A percentile compares a stretch with the other conserved stretches of the same genome.
phyloP scores from a whole-genome alignment of 2,329 filamentous ascomycete species.

The Leptographium lundbergii region DNA sequence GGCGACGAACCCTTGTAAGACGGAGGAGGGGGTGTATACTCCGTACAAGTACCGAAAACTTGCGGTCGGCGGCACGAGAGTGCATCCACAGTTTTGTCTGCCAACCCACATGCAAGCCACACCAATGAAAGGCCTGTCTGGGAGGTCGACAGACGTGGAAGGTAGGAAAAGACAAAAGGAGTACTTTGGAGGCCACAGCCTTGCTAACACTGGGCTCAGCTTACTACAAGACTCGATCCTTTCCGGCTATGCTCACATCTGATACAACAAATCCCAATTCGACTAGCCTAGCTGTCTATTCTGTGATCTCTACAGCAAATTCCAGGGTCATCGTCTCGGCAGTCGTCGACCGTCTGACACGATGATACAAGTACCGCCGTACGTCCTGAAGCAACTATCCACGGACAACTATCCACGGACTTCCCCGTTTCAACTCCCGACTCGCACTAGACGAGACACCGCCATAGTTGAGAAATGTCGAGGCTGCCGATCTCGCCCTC shows the following conservation, averaged over 20 bases:
- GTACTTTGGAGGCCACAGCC: too few relatives aligned
- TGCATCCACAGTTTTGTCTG: too few relatives aligned
- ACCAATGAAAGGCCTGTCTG: too few relatives aligned
- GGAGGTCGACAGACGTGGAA: too few relatives aligned
- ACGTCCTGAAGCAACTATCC: slow-evolving; percentile 12
- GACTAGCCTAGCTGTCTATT: background rate
- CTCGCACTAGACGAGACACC: slow-evolving; percentile 16
- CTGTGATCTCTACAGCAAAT: background rate
- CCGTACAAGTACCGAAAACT: too few relatives aligned
- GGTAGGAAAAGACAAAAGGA: too few relatives aligned
- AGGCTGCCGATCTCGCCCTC: slow-evolving; percentile 8
- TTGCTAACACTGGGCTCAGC: too few relatives aligned
- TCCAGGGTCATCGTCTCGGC: background rate
- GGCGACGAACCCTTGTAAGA: background rate
- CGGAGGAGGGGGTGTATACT: too few relatives aligned
- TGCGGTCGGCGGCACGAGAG: too few relatives aligned
- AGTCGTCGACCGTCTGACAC: background rate
- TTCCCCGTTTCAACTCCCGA: slow-evolving; percentile 23
- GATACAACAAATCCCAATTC: too few relatives aligned
- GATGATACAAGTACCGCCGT: background rate
- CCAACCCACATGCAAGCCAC: too few relatives aligned
- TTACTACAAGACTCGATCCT: background rate
- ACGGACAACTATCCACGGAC: slow-evolving; percentile 22
- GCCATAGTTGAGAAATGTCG: slow-evolving; percentile 17
- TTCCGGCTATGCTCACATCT: background rate